These are phyloP conservation scores for Lotmaria passim DNA, from an alignment of 208 protist genomes.

Conservation along the genomic window DNA sequence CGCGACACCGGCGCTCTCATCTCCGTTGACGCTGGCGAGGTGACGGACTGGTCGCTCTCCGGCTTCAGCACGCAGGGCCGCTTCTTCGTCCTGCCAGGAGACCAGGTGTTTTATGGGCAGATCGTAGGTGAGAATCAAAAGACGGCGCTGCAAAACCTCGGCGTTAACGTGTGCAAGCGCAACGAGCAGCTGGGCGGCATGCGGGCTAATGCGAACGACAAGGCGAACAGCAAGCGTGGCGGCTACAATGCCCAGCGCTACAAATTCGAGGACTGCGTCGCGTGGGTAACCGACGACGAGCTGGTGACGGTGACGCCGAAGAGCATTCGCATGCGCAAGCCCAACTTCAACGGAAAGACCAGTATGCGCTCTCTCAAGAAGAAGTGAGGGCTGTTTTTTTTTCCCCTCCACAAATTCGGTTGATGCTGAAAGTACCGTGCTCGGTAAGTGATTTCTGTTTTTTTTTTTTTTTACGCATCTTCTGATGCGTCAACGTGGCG, in stretches of 20 bases:
- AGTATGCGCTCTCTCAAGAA: constrained; percentile 73
- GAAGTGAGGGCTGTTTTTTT: constrained; percentile 40
- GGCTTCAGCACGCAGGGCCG: constrained; percentile 75
- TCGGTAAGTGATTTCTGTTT: neutral
- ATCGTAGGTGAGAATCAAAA: constrained; percentile 92
- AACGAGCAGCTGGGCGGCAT: constrained; percentile 92
- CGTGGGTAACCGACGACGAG: constrained; percentile 91
- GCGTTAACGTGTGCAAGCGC: constrained; percentile 89
- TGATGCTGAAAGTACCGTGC: no score
- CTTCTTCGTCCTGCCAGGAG: constrained; percentile 89
- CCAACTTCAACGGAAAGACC: constrained; percentile 90
- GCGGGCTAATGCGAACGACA: constrained; percentile 91
- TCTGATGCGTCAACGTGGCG: no score
- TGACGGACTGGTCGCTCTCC: constrained; percentile 86
- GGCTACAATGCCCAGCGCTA: constrained; percentile 61
- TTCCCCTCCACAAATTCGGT: no score
- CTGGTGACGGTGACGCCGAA: constrained; percentile 92
- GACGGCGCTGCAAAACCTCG: constrained; percentile 86
- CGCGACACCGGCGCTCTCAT: constrained; percentile 90
- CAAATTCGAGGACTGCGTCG: constrained; percentile 88
- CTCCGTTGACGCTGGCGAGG: constrained; percentile 84
- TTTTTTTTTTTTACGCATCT: neutral
- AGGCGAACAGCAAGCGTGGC: constrained; percentile 67
- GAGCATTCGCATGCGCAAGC: constrained; percentile 91
- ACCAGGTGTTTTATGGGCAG: constrained; percentile 90